These are phyloP conservation scores for Tephrocybe rancida DNA, from an alignment of 768 basidiomycete species.

Conservation along the genomic window DNA sequence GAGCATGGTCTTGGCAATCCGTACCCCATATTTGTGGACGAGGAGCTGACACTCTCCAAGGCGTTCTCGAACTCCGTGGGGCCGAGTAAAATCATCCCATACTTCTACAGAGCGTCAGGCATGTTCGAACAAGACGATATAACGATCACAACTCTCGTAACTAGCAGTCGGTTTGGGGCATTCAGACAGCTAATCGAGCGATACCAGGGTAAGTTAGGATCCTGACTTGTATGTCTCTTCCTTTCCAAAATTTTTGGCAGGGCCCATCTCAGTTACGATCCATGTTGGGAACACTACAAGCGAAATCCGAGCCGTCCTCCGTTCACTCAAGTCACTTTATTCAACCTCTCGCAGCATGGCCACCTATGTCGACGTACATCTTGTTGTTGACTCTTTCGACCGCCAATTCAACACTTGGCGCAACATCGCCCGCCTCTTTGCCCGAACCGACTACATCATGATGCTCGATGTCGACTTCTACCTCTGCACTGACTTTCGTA, in stretches of 20 bases:
- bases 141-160: constrained; percentile 85
- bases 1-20: constrained; percentile 34
- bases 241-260: constrained; percentile 33
- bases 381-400: constrained; percentile 79
- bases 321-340: constrained; percentile 68
- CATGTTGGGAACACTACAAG: constrained; percentile 62
- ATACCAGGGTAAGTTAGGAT: constrained; percentile 71
- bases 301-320: constrained; percentile 52
- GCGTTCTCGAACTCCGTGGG: constrained; percentile 70
- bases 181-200: constrained; percentile 71
- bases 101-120: constrained; percentile 72
- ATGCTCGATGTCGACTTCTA: constrained; percentile 93
- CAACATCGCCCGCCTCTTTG: constrained; percentile 82
- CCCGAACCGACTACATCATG: constrained; percentile 83
- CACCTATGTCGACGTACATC: constrained; percentile 79
- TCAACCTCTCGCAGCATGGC: constrained; percentile 66
- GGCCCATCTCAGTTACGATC: constrained; percentile 84
- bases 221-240: neutral
- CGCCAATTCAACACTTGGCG: constrained; percentile 92
- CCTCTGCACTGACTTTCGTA: constrained; percentile 79
- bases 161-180: constrained; percentile 74
- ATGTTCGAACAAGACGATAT: constrained; percentile 65
- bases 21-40: constrained; percentile 38
- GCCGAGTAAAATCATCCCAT: constrained; percentile 78
- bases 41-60: constrained; percentile 64